phyloP scores from a whole-genome alignment of 306 rosid genomes.

The Prunus davidiana region DNA sequence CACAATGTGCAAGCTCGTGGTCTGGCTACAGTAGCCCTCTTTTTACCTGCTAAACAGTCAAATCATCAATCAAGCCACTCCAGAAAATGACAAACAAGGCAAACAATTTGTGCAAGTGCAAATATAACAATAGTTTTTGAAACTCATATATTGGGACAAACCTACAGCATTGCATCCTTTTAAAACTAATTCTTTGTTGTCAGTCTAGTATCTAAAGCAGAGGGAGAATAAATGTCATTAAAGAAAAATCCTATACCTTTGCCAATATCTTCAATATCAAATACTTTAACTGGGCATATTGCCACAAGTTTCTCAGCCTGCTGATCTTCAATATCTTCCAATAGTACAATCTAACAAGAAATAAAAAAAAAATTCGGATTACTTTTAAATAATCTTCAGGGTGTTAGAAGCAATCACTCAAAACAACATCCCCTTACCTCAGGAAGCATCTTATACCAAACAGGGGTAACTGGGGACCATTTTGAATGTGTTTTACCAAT shows the following conservation, averaged over 20 bases:
- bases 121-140: not conserved
- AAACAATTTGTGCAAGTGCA: not conserved
- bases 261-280: constrained; percentile 92
- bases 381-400: constrained; percentile 3
- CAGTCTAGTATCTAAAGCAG: constrained; percentile 10
- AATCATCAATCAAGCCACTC: constrained; percentile 9
- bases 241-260: constrained; percentile 46
- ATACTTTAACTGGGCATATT: constrained; percentile 72
- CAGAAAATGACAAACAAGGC: not conserved
- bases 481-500: constrained; percentile 91
- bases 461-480: constrained; percentile 97
- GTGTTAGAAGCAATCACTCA: constrained; percentile 2
- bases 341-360: constrained; percentile 52
- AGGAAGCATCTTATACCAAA: constrained; percentile 98
- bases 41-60: constrained; percentile 53
- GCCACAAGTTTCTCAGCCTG: constrained; percentile 62
- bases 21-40: constrained; percentile 59
- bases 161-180: not conserved
- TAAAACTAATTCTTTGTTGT: constrained; percentile 8
- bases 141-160: constrained; percentile 16
- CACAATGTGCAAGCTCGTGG: constrained; percentile 88
- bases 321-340: constrained; percentile 57
- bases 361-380: constrained; percentile 2
- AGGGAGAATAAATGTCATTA: not conserved
- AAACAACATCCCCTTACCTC: constrained; percentile 51